Conservation (phyloP, 2,329 filamentous ascomycete genomes). For the Gyromitra esculenta region DNA sequence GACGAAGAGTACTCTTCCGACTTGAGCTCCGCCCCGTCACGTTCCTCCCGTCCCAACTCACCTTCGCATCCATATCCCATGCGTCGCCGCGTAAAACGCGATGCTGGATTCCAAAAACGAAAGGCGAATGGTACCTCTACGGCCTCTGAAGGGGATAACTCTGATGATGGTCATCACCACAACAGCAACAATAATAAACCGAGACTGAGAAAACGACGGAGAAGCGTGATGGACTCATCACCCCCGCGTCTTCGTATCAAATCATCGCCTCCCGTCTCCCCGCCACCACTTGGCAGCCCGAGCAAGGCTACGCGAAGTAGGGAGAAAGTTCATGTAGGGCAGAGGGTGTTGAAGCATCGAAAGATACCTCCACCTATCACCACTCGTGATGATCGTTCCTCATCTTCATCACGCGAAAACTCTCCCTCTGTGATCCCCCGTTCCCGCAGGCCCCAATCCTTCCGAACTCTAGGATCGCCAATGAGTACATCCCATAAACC, state of each 20-base stretch:
- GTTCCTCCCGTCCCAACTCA: slow-evolving; percentile 50
- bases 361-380: slow-evolving; percentile 48
- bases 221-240: slow-evolving; percentile 44
- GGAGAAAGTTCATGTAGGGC: slow-evolving; percentile 43
- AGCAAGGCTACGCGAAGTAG: slow-evolving; percentile 47
- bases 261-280: slow-evolving; percentile 56
- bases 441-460: slow-evolving; percentile 40
- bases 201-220: slow-evolving; percentile 48
- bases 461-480: slow-evolving; percentile 67
- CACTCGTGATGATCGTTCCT: slow-evolving; percentile 42
- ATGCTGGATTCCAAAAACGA: slow-evolving; percentile 42
- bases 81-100: slow-evolving; percentile 45
- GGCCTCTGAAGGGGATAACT: slow-evolving; percentile 49
- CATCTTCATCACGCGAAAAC: slow-evolving; percentile 47
- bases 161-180: slow-evolving; percentile 39
- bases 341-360: slow-evolving; percentile 42
- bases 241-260: slow-evolving; percentile 54
- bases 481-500: slow-evolving; percentile 82
- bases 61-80: slow-evolving; percentile 46
- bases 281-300: slow-evolving; percentile 51
- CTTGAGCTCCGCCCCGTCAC: slow-evolving; percentile 55
- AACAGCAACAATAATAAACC: slow-evolving; percentile 26
- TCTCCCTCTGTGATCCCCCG: slow-evolving; percentile 45
- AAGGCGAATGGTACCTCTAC: slow-evolving; percentile 47
- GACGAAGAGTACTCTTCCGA: slow-evolving; percentile 57